Percentiles rank a stretch among this genome's conserved stretches.
These are phyloP conservation scores for Podospora fimiseda DNA, from an alignment of 495 filamentous ascomycete species.

Conservation along the genomic window DNA sequence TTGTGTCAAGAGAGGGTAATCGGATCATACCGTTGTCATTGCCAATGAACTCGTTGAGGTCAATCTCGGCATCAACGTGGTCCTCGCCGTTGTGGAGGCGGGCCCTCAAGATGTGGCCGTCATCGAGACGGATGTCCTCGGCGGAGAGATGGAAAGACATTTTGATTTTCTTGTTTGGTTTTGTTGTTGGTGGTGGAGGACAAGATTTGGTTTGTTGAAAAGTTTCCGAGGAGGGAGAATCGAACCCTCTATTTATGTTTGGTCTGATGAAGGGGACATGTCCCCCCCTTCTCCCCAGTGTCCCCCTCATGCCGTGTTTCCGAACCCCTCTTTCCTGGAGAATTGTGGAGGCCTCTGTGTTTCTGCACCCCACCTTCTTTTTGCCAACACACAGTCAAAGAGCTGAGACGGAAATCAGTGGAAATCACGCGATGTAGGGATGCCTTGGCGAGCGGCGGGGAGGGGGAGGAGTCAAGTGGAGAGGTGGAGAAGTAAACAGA, in stretches of 20 bases:
- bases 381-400: not conserved
- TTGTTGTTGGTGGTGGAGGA: not conserved
- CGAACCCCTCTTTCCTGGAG: not conserved
- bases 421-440: not conserved
- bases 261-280: too few species aligned
- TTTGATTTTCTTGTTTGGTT: not conserved
- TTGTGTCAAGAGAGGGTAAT: too few species aligned
- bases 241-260: not conserved
- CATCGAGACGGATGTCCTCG: conserved; percentile 32
- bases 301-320: not conserved
- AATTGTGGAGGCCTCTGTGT: conserved; percentile 3
- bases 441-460: conserved; percentile 12
- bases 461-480: conserved; percentile 5
- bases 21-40: conserved; percentile 48
- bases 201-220: not conserved
- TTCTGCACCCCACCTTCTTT: not conserved
- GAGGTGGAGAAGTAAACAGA: not conserved
- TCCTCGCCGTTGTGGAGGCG: conserved; percentile 18
- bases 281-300: too few species aligned
- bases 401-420: not conserved
- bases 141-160: conserved; percentile 42
- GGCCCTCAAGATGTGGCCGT: conserved; percentile 39
- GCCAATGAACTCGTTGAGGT: conserved; percentile 38
- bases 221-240: not conserved
- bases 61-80: conserved; percentile 27